Evolutionary conservation across 257 asterid species (phyloP).

Genomic region (Phtheirospermum japonicum): DNA sequence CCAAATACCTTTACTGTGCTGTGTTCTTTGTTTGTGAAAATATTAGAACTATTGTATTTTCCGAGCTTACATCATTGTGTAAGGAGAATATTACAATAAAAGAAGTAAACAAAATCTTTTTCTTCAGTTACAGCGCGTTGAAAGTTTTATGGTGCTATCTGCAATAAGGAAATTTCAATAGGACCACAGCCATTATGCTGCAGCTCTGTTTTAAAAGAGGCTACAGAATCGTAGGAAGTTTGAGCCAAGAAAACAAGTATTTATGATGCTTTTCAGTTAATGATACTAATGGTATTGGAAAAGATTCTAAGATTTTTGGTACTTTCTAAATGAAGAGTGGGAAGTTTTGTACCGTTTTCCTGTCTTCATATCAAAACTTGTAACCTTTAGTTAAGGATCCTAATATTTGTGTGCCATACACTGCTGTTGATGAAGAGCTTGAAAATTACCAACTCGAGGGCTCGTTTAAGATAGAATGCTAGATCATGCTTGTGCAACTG

Average conservation of each 20-base stretch:
- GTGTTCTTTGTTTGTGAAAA: not conserved
- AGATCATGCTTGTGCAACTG: not conserved
- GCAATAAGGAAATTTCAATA: not conserved
- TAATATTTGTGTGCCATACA: not conserved
- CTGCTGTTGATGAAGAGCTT: slow-evolving; percentile 6
- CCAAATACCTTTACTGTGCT: slow-evolving; percentile 6
- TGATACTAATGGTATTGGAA: not conserved
- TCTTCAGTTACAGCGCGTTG: not conserved
- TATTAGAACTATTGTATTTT: not conserved
- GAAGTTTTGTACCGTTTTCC: slow-evolving; percentile 8
- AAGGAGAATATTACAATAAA: not conserved
- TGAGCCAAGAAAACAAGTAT: slow-evolving; percentile 1
- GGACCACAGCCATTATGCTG: not conserved
- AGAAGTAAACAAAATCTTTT: not conserved
- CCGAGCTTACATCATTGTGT: not conserved
- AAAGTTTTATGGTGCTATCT: slow-evolving; percentile 1
- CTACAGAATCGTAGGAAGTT: not conserved
- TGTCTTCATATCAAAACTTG: slow-evolving; percentile 8
- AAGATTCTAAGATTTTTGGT: not conserved
- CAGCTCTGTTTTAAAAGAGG: not conserved
- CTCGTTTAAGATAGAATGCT: not conserved
- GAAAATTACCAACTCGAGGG: not conserved
- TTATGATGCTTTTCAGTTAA: not conserved
- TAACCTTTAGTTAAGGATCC: slow-evolving; percentile 1
- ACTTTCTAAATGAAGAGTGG: slow-evolving; percentile 6